Evolutionary conservation across 2,329 filamentous ascomycete species (phyloP), one percentile per base, ranked within the genome.

Genomic region (Herpotrichia juniperi): DNA sequence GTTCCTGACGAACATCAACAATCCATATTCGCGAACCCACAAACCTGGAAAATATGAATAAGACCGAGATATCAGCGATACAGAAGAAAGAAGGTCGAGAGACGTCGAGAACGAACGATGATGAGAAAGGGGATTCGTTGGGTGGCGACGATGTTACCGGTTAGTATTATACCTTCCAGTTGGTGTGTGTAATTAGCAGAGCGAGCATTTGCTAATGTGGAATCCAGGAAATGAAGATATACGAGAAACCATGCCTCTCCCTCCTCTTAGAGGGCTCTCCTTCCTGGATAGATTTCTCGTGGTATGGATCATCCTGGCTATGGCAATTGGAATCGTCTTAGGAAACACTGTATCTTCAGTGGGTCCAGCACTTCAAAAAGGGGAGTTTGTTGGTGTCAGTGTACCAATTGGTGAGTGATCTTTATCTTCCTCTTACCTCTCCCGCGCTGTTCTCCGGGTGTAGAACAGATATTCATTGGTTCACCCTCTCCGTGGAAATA

Each of bases 241-340:
- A 42, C 19, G 12, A n/a, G 34, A 53, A 10, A 14, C 24, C 16
- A 19, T 31, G 17, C 53, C 26, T 28, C 32, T 68, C 1, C 63
- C 67, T 5, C 68, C 70, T 1, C 44, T 78, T 34, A 74, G 72
- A 61, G 75, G 68, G 3, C 72, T 79, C 24, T 75, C 72, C 1
- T 76, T 74, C 48, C 72, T 79, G 19, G 78, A 80, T 59, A 68
- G 75, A 1, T 76, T 78, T 46, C 72, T 80, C 14, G 78, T 76
- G 4, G 46, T 80, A 28, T 79, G 90, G 90, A 93, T 93, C 53
- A 78, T 93, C 22, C 80, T 93, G 0, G 88, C 89, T 40, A 94
- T 94, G 86, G 79, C 82, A 1, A 73, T 91, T 7, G 90, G 90
- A 3, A 87, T 94, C 37, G 75, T 93, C 1, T 74, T 93, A 0